Evolutionary conservation across 1,139 yeast species (phyloP), one percentile per base, ranked within the genome.

Genomic region (Nakaseomyces sp.): DNA sequence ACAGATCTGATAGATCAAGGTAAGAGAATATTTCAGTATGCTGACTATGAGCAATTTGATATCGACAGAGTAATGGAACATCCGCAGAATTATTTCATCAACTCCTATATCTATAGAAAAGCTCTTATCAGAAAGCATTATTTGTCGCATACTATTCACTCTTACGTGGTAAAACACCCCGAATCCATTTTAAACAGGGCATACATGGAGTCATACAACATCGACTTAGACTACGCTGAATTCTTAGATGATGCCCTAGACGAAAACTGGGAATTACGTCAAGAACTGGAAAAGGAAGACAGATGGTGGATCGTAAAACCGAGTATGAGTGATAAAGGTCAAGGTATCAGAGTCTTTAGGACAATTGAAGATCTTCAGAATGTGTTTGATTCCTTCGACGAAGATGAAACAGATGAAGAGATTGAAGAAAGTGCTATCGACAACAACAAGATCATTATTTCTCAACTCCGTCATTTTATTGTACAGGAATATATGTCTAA

Each of bases 201-300:
- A 2, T 79, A 77, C 46, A 93, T 96, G 0, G 85, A 78, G 45
- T 74, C 91, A 3, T 87, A 71, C 65, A 81, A 80, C 46, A 68
- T 91, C 31, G 96, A 91, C 57, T 77, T 91, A n/a, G 97, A 91
- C 57, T 91, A 86, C 64, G 97, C 97, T 1, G 98, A 91, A 61
- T 91, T 91, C 56, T 68, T 91, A 45, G 97, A 91, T 55, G 98
- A 91, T 60, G 76, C 96, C 0, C 70, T 91, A 39, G 97, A 89
- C 61, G 98, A 91, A 54, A 79, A 86, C 36, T 88, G 83, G 67
- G 98, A 91, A 58, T 70, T 91, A 45, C 69, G 95, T 45, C 81
- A 81, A 38, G 95, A 83, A 52, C 68, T 91, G 30, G 81, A 82
- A 44, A 60, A 64, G 5, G 78, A 77, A 28, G 81, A 81, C 44